A percentile compares a stretch with the other conserved stretches of the same genome.
phyloP scores from a whole-genome alignment of 140 eudicot species.

The Erigeron philadelphicus region DNA sequence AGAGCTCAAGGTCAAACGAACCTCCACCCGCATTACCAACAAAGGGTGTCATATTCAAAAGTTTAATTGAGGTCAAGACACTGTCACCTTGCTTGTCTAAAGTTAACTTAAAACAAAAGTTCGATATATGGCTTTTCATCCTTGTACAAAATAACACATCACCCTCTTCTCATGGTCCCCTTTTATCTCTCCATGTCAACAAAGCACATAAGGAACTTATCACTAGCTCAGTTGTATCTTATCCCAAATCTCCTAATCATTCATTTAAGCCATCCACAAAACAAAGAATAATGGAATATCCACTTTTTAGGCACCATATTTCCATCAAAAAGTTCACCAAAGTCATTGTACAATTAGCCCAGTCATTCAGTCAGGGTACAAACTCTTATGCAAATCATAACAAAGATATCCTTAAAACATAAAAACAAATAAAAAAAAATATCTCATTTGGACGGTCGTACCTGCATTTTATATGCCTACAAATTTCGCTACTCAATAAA shows the following conservation, averaged over 20 bases:
- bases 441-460: too few species aligned
- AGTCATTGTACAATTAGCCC: not conserved
- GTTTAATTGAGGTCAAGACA: not conserved
- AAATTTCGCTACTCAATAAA: too few species aligned
- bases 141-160: constrained; percentile 17
- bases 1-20: constrained; percentile 2
- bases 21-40: constrained; percentile 3
- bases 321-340: constrained; percentile 10
- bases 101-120: constrained; percentile 1
- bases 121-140: not conserved
- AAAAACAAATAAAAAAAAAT: not conserved
- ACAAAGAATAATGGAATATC: constrained; percentile 3
- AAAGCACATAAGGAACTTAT: constrained; percentile 20
- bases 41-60: not conserved
- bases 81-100: not conserved
- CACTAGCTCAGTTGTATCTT: not conserved
- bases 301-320: constrained; percentile 1
- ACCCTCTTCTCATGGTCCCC: constrained; percentile 17
- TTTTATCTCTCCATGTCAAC: constrained; percentile 29
- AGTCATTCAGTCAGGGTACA: not conserved
- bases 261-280: constrained; percentile 10
- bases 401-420: not conserved
- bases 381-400: constrained; percentile 17
- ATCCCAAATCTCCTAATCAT: constrained; percentile 7
- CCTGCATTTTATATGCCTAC: too few species aligned